Percentiles rank a stretch among this genome's conserved stretches.
These are phyloP conservation scores for Thymus mandschuricus DNA, from an alignment of 257 asterid genomes.

Conservation along the genomic window DNA sequence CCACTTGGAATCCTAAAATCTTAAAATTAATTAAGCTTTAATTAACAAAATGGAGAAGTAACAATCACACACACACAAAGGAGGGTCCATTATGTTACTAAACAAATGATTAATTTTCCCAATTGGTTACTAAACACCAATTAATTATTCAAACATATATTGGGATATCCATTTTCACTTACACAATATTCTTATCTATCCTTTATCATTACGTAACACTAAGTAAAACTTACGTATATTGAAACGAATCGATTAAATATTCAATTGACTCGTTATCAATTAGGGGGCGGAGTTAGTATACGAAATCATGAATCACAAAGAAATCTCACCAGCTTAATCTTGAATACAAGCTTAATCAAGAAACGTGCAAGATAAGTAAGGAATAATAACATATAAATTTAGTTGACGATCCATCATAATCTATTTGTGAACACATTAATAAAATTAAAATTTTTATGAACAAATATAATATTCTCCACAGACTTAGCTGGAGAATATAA, in stretches of 20 bases:
- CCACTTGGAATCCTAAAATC: constrained; percentile 32
- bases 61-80: neutral
- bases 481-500: constrained; percentile 30
- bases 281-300: too few species aligned
- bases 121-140: neutral
- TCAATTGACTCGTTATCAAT: too few species aligned
- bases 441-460: constrained; percentile 4
- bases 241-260: too few species aligned
- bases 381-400: neutral
- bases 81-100: too few species aligned
- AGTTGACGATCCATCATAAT: constrained; percentile 27
- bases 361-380: constrained; percentile 37
- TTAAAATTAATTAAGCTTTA: constrained; percentile 11
- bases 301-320: neutral
- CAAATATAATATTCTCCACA: constrained; percentile 29
- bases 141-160: too few species aligned
- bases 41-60: constrained; percentile 3
- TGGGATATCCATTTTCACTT: too few species aligned
- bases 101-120: neutral
- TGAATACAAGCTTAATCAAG: neutral
- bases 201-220: too few species aligned
- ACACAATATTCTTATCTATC: neutral
- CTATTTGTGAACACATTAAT: constrained; percentile 17
- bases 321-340: neutral
- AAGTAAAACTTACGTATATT: too few species aligned